Conservation (phyloP, 108 stramenopile genomes). For the Conticribra weissflogii region DNA sequence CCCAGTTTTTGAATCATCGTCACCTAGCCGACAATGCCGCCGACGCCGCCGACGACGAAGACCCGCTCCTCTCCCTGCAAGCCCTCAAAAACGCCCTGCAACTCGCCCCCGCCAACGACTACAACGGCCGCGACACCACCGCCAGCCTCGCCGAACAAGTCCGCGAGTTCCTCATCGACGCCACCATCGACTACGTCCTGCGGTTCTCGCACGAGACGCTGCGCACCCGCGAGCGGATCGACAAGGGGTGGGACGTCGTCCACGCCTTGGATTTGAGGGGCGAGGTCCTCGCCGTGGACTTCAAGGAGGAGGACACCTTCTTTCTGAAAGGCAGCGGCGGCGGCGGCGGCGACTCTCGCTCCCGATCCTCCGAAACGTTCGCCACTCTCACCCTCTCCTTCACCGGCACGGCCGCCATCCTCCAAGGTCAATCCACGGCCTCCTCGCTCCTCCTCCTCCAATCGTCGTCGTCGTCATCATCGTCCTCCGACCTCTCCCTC, state of each 20-base stretch:
- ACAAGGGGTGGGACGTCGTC: slow-evolving; percentile 23
- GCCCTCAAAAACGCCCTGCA: slow-evolving; percentile 10
- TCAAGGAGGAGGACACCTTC: slow-evolving; percentile 10
- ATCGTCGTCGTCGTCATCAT: not conserved
- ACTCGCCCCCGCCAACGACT: not conserved
- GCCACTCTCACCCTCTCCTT: slow-evolving; percentile 19
- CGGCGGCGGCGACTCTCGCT: not conserved
- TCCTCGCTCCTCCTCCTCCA: too few species aligned
- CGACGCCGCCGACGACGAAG: not conserved
- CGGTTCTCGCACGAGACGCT: slow-evolving; percentile 6
- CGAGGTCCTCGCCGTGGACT: slow-evolving; percentile 1
- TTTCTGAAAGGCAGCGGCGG: slow-evolving; percentile 13
- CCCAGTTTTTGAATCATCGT: slow-evolving; percentile 4
- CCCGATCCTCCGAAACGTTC: slow-evolving; percentile 15
- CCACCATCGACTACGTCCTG: slow-evolving; percentile 18
- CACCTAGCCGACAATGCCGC: not conserved
- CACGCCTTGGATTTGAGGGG: slow-evolving; percentile 34
- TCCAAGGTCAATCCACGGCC: slow-evolving; percentile 3
- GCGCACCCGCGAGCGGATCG: not conserved
- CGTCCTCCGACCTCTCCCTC: not conserved
- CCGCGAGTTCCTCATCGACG: slow-evolving; percentile 10
- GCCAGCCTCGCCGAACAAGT: slow-evolving; percentile 2
- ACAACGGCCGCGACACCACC: not conserved
- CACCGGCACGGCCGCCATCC: slow-evolving; percentile 31
- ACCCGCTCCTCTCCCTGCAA: slow-evolving; percentile 3